Base-by-base conservation (phyloP, 1,284 basidiomycete species). In the Leccinum fallax region DNA sequence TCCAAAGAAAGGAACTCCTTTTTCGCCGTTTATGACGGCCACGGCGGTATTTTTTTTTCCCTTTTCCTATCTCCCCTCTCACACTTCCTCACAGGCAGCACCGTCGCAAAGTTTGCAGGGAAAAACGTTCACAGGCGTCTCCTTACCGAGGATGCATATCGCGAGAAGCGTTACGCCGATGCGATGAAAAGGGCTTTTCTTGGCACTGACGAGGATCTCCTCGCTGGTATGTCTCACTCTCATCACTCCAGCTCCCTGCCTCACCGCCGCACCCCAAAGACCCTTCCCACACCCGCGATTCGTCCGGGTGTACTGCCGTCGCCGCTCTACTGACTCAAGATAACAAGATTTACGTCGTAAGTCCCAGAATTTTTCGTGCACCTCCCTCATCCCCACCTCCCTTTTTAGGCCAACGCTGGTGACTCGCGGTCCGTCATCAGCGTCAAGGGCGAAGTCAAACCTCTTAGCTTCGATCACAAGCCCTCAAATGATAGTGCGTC, bases 21-120 rank as follows among this genome's bases (percentile, higher is more conserved):
- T 78, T 98, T 98, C 71, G 97, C 93, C 40, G 96, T 99, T 2
- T 99, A 98, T 74, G 97, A 99, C 78, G 97, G 97, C 24, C 97
- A 99, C 74, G 97, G 97, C 65, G 97, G 95, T 95, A 73, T 66
- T 21, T 49, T 19, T 43, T 30, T 15, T 13, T 2, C 11, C 26
- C 5, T 24, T 24, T 46, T 53, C 30, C n/a, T 38, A 24, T 66
- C 48, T 59, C 49, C 46, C 43, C 19, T 55, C 65, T 66, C 57
- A 61, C 64, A 24, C 61, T 52, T 54, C 54, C 52, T 57, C 55
- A 13, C 66, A 97, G 95, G 97, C 54, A 86, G 91, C 24, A 85
- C 91, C 1, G 94, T 96, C 21, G 95, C 97, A 24, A 90, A 88
- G 76, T 99, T 91, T 77, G 92, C 96, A 1, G 97, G 97, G 36